A percentile compares a stretch with the other conserved stretches of the same genome.
Evolutionary conservation across 2,329 filamentous ascomycete species (phyloP).

Genomic region (Penicillium sp.): DNA sequence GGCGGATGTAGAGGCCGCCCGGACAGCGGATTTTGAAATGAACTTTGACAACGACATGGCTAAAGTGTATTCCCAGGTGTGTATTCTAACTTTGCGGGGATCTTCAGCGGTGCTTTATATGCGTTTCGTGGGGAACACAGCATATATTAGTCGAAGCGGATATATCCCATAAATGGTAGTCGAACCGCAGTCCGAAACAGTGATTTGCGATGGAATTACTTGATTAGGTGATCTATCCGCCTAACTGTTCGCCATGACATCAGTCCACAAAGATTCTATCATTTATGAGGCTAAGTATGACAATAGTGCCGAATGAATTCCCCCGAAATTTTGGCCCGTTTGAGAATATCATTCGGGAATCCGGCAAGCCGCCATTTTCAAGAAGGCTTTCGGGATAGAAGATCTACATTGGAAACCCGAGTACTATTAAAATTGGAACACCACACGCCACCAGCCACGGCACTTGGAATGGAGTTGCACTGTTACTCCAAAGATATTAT

Average conservation of each 20-base stretch:
- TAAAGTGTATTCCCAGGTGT: not conserved
- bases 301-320: not conserved
- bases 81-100: not conserved
- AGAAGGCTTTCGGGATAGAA: not conserved
- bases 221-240: slow-evolving; percentile 7
- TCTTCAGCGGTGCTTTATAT: not conserved
- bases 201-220: not conserved
- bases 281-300: not conserved
- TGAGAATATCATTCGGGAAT: not conserved
- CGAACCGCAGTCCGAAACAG: not conserved
- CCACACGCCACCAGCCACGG: too few species aligned
- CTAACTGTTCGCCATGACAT: not conserved
- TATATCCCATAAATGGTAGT: not conserved
- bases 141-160: not conserved
- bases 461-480: not conserved
- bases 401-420: not conserved
- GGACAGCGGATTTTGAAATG: slow-evolving; percentile 27
- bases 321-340: not conserved
- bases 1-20: slow-evolving; percentile 31
- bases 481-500: not conserved
- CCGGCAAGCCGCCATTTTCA: not conserved
- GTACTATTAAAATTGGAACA: not conserved
- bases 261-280: not conserved
- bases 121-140: not conserved
- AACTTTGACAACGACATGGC: slow-evolving; percentile 32